phyloP scores from a whole-genome alignment of 2,329 filamentous ascomycete species.

The Neocatenulostroma microsporum region DNA sequence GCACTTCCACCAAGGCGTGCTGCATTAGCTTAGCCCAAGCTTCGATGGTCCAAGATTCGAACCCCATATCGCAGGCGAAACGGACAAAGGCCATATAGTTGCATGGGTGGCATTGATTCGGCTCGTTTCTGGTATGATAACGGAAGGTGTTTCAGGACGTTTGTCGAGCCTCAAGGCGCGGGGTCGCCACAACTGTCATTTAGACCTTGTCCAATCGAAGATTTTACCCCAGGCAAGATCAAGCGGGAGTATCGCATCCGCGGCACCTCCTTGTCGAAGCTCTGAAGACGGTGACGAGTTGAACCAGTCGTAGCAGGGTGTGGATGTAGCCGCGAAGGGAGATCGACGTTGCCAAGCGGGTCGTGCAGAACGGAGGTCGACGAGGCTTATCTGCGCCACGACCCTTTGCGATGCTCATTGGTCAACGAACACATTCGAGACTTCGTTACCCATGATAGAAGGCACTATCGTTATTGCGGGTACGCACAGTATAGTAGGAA shows the following conservation, averaged over 20 bases:
- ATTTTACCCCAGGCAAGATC: background rate
- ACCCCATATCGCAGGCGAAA: background rate
- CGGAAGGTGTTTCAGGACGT: background rate
- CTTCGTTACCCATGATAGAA: no score
- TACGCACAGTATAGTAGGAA: background rate
- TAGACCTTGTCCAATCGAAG: background rate
- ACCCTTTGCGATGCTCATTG: background rate
- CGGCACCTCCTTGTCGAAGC: no score
- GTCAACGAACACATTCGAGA: no score
- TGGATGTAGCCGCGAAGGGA: background rate
- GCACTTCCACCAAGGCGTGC: background rate
- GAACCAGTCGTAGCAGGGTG: background rate
- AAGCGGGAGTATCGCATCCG: background rate
- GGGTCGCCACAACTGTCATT: background rate
- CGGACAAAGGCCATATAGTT: background rate
- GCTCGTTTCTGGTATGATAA: background rate
- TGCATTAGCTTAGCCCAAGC: background rate
- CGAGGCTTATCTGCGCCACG: background rate
- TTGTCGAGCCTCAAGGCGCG: no score
- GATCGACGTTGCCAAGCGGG: conserved; percentile 4
- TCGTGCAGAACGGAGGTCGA: background rate
- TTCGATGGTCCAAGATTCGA: background rate
- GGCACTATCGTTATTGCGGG: no score
- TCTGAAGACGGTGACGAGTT: background rate
- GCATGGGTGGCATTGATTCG: conserved; percentile 2